Evolutionary conservation across 257 asterid species (phyloP), one percentile per base, ranked within the genome.

Genomic region (Catharanthus roseus): DNA sequence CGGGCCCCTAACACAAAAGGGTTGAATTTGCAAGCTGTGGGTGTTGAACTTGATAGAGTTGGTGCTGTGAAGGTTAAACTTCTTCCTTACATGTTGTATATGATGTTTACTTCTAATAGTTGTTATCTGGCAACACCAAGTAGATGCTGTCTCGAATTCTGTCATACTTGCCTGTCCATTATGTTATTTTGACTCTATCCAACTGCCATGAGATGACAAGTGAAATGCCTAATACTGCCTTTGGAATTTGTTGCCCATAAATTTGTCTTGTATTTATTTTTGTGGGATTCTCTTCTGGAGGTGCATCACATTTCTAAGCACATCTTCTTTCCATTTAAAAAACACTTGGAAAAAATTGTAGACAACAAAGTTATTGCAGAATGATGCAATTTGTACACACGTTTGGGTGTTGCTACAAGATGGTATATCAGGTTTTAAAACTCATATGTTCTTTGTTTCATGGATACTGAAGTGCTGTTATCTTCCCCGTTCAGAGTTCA

Each of bases 1-100:
- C 88, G 98, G 76, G 82, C 78, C 56, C 98, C 98, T n/a, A 93
- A 93, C 82, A 74, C 97, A 29, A 93, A 87, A 80, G 82, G 98
- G 79, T 77, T 93, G 75, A 93, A 93, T 82, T 91, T 93, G 82
- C 92, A 84, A 78, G 80, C 96, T 53, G 96, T 85, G 26, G 98
- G 96, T 38, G 90, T 93, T 63, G 86, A 90, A 79, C 90, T 88
- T 77, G 97, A 90, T 71, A 79, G 72, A 67, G 57, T 65, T 69
- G 85, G 92, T 80, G 97, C 97, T 33, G 73, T 93, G 49, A 89
- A 90, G 97, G 98, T 89, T 70, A 50, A 50, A 77, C 75, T 72
- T 75, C 63, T 49, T 67, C 55, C 73, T 57, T n/a, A 61, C 16
- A 69, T 61, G 2, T 18, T 60, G 33, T 61, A 34, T 3, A 34